A percentile compares a stretch with the other conserved stretches of the same genome.
Evolutionary conservation across 1,284 basidiomycete genomes (phyloP).

Genomic region (Rhodotorula mucilaginosa): DNA sequence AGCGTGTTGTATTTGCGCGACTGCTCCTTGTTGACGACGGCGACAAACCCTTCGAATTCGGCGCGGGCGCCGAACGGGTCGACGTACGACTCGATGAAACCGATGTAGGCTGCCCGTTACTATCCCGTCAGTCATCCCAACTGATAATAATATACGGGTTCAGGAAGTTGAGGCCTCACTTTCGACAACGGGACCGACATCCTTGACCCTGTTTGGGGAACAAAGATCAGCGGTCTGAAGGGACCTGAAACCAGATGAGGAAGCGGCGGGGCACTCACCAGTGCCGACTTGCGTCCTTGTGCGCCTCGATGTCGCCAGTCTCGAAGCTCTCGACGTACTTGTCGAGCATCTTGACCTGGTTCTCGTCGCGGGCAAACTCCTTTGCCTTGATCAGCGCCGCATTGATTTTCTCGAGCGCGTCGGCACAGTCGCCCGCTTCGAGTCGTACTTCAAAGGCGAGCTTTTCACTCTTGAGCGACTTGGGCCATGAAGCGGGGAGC

Average conservation of each 20-base stretch:
- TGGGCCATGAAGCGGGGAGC: constrained; percentile 54
- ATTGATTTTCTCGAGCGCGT: constrained; percentile 58
- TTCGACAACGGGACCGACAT: constrained; percentile 80
- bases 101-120: background rate
- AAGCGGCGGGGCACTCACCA: constrained; percentile 54
- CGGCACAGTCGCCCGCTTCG: constrained; percentile 57
- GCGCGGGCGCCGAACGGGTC: constrained; percentile 60
- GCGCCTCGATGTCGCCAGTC: constrained; percentile 71
- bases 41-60: constrained; percentile 87
- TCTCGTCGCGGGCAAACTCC: constrained; percentile 63
- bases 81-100: constrained; percentile 56
- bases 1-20: constrained; percentile 61
- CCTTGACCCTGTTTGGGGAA: constrained; percentile 59
- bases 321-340: constrained; percentile 72
- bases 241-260: background rate
- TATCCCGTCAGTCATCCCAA: constrained; percentile 48
- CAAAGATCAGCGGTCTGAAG: background rate
- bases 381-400: constrained; percentile 61
- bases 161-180: constrained; percentile 48
- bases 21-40: constrained; percentile 59
- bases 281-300: constrained; percentile 68
- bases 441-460: constrained; percentile 65
- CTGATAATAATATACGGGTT: background rate
- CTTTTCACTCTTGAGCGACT: constrained; percentile 49
- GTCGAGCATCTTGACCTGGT: constrained; percentile 68